Base-by-base conservation (phyloP, 2,329 filamentous ascomycete species). In the Penicillium sp. region DNA sequence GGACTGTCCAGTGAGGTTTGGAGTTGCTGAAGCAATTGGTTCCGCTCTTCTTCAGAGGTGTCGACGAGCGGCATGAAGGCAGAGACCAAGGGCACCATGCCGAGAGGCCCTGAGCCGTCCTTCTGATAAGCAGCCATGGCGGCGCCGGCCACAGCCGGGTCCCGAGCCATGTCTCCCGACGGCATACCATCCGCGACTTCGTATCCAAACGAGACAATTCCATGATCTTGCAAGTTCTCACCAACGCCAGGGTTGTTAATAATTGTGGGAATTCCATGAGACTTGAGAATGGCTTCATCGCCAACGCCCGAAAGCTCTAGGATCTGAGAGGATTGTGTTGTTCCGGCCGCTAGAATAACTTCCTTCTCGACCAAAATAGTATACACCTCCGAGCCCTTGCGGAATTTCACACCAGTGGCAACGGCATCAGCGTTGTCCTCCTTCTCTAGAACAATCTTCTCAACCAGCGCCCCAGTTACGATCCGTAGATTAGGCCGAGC, bases 271-370 rank as follows among this genome's bases (percentile, higher is more conserved):
- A 82, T 74, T 0, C 74, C 74, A 2, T 74, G 73, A 0, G 63
- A 61, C 9, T 70, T 56, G 1, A 83, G 70, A 13, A 80, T 62
- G 0, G 72, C 62, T 3, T 73, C 67, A 41, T 77, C 72, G 4
- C 85, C 85, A 40, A 88, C 76, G 0, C 84, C 84, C 0, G 83
- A 86, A 0, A 86, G 72, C 61, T 87, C 84, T 13, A 82, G 77
- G 13, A 84, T 73, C 67, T 81, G 83, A 8, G 79, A 84, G 13
- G 80, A 83, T 62, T 80, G 79, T 35, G 80, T 73, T 32, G 78
- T 78, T 0, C 85, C 85, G 0, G 83, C 83, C 1, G 81, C 79
- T 1, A 88, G 68, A 36, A 88, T 78, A 6, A 87, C 77, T 58
- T 87, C 84, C 46, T 68, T 65, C 30, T 56, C 67, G 56, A 62